Conservation (phyloP, 768 basidiomycete genomes). For the Pluteus cervinus region DNA sequence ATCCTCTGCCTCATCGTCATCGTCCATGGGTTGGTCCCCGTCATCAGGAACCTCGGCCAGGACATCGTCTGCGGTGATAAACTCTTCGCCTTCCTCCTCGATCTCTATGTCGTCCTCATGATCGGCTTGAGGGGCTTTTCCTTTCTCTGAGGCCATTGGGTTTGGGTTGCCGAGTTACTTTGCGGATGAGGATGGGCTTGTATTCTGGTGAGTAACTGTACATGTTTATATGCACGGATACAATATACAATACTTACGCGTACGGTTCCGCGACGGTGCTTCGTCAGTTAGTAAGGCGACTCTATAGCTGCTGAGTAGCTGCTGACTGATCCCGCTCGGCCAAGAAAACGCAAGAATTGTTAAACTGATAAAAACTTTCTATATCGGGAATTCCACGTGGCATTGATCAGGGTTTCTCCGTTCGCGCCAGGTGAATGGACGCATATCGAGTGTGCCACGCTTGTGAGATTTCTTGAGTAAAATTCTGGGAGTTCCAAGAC, state of each 20-base stretch:
- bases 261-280: too few species aligned
- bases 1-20: constrained; percentile 52
- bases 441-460: too few species aligned
- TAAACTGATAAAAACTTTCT: constrained; percentile 19
- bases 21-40: constrained; percentile 68
- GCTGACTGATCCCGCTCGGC: too few species aligned
- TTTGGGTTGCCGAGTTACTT: constrained; percentile 3
- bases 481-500: too few species aligned
- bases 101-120: constrained; percentile 34
- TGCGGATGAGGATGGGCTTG: constrained; percentile 2
- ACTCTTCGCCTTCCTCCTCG: constrained; percentile 49
- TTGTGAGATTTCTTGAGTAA: too few species aligned
- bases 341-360: too few species aligned
- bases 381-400: constrained; percentile 19
- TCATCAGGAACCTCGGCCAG: constrained; percentile 59
- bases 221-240: too few species aligned
- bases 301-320: background rate
- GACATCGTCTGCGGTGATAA: constrained; percentile 62
- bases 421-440: too few species aligned
- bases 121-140: too few species aligned
- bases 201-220: background rate
- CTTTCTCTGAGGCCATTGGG: constrained; percentile 29
- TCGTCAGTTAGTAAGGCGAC: too few species aligned
- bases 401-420: constrained; percentile 4
- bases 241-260: too few species aligned